Conservation (phyloP, 306 rosid species). For the Lathyrus tuberosus region DNA sequence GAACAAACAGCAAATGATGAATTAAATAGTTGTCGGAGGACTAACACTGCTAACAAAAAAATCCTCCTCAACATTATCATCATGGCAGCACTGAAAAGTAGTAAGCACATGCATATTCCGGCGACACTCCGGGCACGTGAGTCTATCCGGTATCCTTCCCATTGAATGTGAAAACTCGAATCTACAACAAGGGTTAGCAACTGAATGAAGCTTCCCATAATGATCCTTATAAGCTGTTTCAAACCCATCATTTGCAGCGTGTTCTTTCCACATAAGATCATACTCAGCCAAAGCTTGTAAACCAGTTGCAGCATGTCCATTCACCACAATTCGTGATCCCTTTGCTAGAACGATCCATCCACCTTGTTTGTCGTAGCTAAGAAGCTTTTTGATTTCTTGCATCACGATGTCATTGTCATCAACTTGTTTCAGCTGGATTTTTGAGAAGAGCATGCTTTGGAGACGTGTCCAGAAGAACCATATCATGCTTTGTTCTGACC, state of each 20-base stretch:
- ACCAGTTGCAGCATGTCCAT: constrained; percentile 51
- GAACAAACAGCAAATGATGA: not conserved
- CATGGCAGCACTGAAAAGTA: constrained; percentile 63
- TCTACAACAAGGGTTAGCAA: constrained; percentile 45
- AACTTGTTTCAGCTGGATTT: constrained; percentile 52
- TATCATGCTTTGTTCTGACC: constrained; percentile 58
- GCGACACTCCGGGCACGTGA: constrained; percentile 56
- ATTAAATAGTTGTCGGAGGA: constrained; percentile 9
- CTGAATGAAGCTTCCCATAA: constrained; percentile 39
- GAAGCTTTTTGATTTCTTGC: constrained; percentile 58
- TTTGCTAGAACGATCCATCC: constrained; percentile 56
- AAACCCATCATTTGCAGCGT: constrained; percentile 46
- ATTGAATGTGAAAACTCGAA: constrained; percentile 47
- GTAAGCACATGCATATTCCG: constrained; percentile 56
- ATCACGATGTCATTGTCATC: constrained; percentile 47
- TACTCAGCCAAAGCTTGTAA: constrained; percentile 46
- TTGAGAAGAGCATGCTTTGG: constrained; percentile 70
- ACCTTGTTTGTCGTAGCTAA: constrained; percentile 56
- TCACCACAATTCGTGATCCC: constrained; percentile 49
- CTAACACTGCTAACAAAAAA: constrained; percentile 28
- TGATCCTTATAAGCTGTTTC: constrained; percentile 46
- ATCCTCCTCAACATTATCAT: constrained; percentile 41
- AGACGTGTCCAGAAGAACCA: constrained; percentile 76
- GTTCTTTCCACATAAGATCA: constrained; percentile 48
- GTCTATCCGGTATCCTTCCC: constrained; percentile 50